Percentiles rank a stretch among this genome's conserved stretches.
phyloP scores from a whole-genome alignment of 106 monocot species.

The Chionographis japonica region DNA sequence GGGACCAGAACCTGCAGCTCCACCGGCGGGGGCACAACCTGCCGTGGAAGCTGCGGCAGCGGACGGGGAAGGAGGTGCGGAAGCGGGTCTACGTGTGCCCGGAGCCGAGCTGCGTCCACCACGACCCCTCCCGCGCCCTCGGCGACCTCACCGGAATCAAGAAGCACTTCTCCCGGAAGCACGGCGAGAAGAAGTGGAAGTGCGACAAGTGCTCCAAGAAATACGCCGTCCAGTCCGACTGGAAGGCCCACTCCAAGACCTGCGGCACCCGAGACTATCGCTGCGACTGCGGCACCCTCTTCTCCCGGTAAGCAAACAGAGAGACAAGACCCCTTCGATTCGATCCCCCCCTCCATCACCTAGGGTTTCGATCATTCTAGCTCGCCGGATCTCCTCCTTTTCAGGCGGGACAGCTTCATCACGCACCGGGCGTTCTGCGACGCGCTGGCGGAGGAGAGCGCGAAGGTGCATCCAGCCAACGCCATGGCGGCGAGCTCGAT shows the following conservation, averaged over 20 bases:
- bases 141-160: slow-evolving; percentile 44
- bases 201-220: slow-evolving; percentile 52
- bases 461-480: slow-evolving; percentile 12
- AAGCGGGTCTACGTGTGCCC: slow-evolving; percentile 43
- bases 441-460: slow-evolving; percentile 38
- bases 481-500: not conserved
- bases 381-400: not conserved
- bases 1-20: slow-evolving; percentile 48
- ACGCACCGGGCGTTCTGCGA: slow-evolving; percentile 48
- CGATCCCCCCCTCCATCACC: not conserved
- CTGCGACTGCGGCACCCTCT: slow-evolving; percentile 39
- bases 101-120: slow-evolving; percentile 34
- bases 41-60: slow-evolving; percentile 49
- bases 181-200: slow-evolving; percentile 50
- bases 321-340: too few relatives aligned
- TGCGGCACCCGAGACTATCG: slow-evolving; percentile 40
- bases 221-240: slow-evolving; percentile 44
- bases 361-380: not conserved
- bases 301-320: slow-evolving; percentile 14
- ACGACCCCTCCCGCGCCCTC: slow-evolving; percentile 34
- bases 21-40: slow-evolving; percentile 41
- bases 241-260: slow-evolving; percentile 41
- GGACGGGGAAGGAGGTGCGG: slow-evolving; percentile 29
- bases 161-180: slow-evolving; percentile 42
- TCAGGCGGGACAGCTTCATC: slow-evolving; percentile 41